phyloP scores from a whole-genome alignment of 2,329 filamentous ascomycete species.

The Elsinoe fawcettii region DNA sequence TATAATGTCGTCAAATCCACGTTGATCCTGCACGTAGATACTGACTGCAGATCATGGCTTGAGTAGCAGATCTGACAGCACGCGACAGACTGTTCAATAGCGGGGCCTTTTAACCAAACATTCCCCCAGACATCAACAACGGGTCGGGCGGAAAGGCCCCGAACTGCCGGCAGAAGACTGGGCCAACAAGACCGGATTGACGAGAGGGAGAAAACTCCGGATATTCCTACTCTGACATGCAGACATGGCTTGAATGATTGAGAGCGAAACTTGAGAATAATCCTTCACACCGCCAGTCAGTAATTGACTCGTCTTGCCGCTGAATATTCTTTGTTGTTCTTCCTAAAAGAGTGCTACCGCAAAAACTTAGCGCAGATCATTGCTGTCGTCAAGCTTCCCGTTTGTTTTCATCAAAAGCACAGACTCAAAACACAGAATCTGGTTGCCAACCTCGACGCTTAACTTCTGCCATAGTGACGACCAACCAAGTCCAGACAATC shows the following conservation, averaged over 20 bases:
- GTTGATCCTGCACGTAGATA: neutral
- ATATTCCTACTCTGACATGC: neutral
- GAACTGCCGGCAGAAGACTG: slow-evolving; percentile 3
- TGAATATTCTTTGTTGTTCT: neutral
- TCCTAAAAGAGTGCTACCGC: neutral
- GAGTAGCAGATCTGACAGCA: neutral
- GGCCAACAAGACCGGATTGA: neutral
- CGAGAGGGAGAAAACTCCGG: neutral
- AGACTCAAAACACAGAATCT: slow-evolving; percentile 7
- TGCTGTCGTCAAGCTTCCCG: slow-evolving; percentile 6
- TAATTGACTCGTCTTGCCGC: neutral
- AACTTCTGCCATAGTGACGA: slow-evolving; percentile 7
- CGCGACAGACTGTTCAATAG: neutral
- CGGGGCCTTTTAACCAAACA: slow-evolving; percentile 8
- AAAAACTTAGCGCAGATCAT: neutral
- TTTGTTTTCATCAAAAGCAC: slow-evolving; percentile 9
- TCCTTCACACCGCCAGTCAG: neutral
- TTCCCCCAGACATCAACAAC: slow-evolving; percentile 10
- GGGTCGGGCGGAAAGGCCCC: slow-evolving; percentile 7
- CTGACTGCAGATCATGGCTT: neutral
- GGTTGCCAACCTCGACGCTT: slow-evolving; percentile 11
- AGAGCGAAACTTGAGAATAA: neutral
- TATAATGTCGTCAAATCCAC: neutral
- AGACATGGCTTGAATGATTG: neutral
- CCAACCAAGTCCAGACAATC: slow-evolving; percentile 6